Base-by-base conservation (phyloP, 2,329 filamentous ascomycete species). In the Thermothelomyces thermophilus region DNA sequence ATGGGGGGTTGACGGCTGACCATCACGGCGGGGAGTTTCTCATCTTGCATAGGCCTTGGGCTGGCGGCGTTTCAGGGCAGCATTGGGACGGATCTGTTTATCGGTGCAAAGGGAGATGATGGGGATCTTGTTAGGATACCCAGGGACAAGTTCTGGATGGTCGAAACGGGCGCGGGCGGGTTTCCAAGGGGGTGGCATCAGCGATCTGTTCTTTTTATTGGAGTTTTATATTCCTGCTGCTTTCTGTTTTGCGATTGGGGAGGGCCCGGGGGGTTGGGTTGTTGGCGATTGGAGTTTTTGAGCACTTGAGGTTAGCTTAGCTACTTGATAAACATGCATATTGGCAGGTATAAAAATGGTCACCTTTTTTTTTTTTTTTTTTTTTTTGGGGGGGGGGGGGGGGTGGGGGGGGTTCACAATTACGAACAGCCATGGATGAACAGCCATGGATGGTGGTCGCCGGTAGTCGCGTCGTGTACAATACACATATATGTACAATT, bases 111-210 rank as follows among this genome's bases (percentile, higher is more conserved):
- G 22, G 31, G n/a, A 13, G 20, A 33, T 20, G 26, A 44, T 9
- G 48, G 48, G 22, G 33, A 37, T 39, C 33, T 43, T 34, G 41
- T 45, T 30, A 35, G 26, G 26, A 45, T 50, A 50, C 47, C 41
- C 41, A 19, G 28, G 16, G 33, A 13, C 8, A 19, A 20, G 17
- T 28, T 45, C 35, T 40, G 35, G 36, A 46, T 50, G 36, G 46
- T 3, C 30, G 40, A 24, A 16, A 20, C 20, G 41, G n/a, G 28
- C 33, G 24, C 31, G 24, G 24, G 10, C 9, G 41, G 40, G 22
- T 26, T 43, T n/a, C 37, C 14, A 11, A 26, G 14, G 26, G 47
- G 24, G 24, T 5, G 5, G 5, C n/a, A 22, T 13, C 33, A 30
- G 40, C 40, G 31, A n/a, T 39, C 30, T 31, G 33, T 43, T n/a